Evolutionary conservation across 2,329 filamentous ascomycete genomes (phyloP).

Genomic region (Fusarium subglutinans): DNA sequence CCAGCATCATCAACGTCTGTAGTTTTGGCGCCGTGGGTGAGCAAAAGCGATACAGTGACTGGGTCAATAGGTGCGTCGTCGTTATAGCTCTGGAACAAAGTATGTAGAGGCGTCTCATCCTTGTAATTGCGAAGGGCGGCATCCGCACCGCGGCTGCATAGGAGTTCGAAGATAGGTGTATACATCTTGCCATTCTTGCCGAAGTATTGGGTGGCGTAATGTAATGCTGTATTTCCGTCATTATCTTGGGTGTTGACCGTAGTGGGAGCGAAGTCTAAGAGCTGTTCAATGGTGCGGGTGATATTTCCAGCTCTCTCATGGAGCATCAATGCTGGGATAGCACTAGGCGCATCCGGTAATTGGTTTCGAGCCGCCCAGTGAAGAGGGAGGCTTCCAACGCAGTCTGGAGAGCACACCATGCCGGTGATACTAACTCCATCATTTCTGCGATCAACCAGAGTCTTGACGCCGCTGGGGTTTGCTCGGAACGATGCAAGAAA

Average conservation of each 20-base stretch:
- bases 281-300: not conserved
- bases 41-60: not conserved
- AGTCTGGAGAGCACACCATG: not conserved
- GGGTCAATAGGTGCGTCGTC: not conserved
- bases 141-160: not conserved
- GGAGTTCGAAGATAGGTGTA: not conserved
- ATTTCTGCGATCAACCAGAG: not conserved
- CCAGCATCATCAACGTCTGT: not conserved
- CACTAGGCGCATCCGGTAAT: not conserved
- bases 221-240: not conserved
- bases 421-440: not conserved
- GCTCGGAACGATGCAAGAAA: not conserved
- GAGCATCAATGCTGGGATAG: not conserved
- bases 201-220: not conserved
- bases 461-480: not conserved
- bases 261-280: not conserved
- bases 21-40: not conserved
- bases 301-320: not conserved
- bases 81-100: accelerated
- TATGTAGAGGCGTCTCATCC: not conserved
- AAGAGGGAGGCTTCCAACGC: not conserved
- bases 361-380: not conserved
- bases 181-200: not conserved
- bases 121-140: not conserved
- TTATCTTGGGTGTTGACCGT: not conserved